Evolutionary conservation across 2,329 filamentous ascomycete species (phyloP), one percentile per base, ranked within the genome.

Genomic region (Aciculosporium take): DNA sequence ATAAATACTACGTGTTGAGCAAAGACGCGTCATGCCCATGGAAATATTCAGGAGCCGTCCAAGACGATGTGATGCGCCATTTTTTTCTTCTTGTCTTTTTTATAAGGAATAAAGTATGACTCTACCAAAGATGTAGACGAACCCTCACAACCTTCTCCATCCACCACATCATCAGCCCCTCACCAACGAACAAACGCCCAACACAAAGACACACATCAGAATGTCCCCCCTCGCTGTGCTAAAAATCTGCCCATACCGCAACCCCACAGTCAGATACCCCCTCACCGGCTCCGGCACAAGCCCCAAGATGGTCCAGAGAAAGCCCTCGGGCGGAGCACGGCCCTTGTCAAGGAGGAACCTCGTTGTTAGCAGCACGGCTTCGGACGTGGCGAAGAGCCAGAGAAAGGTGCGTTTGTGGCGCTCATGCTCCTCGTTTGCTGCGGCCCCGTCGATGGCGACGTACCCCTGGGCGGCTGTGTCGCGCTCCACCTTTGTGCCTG

Each of bases 311-410:
- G 71, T 81, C 46, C 76, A 77, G 46, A 85, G 50, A 43, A 83
- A 69, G 3, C 81, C 81, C 21, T 66, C 61, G 3, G 72, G 73
- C 45, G 73, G 72, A 35, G 71, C 56, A 30, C 64, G 58, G 20
- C 71, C 71, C 50, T 74, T 75, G 51, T 86, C 81, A 39, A 85
- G 54, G 50, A 86, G 76, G 56, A 81, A 84, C 20, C 83, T 68
- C 24, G 74, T 78, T 1, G 76, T 81, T 48, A 89, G 74, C 47
- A 89, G 65, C 40, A 84, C 56, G 9, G 84, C 69, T 63, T 91
- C 83, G 25, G 76, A 79, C 0, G 83, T 85, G 5, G 82, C 79
- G 56, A 89, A 91, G n/a, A 83, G 71, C 66, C 79, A 85, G 60
- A 89, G 87, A 60, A 87, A 80, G 18, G 61, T 39, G 36, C 46